Percentiles rank a stretch among this genome's conserved stretches.
phyloP scores from a whole-genome alignment of 2,329 filamentous ascomycete genomes.

The Dothidotthia symphoricarpi region DNA sequence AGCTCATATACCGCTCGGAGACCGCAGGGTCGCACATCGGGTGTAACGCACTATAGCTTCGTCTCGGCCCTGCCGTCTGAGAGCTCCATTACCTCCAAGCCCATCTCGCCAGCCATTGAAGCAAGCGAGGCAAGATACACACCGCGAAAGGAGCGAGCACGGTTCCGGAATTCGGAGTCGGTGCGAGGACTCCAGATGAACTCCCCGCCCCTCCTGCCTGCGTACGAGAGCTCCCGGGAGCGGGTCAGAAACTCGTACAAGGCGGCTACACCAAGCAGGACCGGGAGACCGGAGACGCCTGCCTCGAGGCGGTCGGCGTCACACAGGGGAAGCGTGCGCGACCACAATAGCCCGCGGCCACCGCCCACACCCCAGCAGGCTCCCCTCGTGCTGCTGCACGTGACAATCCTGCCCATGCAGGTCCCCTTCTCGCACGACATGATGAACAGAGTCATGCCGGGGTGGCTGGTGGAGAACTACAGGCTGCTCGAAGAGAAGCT shows the following conservation, averaged over 20 bases:
- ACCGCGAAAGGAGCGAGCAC: slow-evolving; percentile 59
- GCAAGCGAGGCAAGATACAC: slow-evolving; percentile 48
- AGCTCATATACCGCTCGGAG: slow-evolving; percentile 35
- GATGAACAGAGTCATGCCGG: slow-evolving; percentile 53
- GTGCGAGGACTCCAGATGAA: slow-evolving; percentile 71
- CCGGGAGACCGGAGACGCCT: slow-evolving; percentile 31
- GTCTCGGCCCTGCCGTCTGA: slow-evolving; percentile 43
- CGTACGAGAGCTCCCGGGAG: slow-evolving; percentile 32
- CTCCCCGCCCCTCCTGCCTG: slow-evolving; percentile 49
- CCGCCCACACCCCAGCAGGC: slow-evolving; percentile 46
- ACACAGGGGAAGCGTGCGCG: slow-evolving; percentile 26
- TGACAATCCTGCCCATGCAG: slow-evolving; percentile 69
- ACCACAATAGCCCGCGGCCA: slow-evolving; percentile 28
- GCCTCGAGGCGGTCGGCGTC: slow-evolving; percentile 32
- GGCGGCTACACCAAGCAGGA: slow-evolving; percentile 34
- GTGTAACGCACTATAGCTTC: slow-evolving; percentile 32
- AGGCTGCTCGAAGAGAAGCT: slow-evolving; percentile 67
- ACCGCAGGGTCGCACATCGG: slow-evolving; percentile 26
- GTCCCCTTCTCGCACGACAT: slow-evolving; percentile 57
- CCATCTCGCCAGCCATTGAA: slow-evolving; percentile 24
- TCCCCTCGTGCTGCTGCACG: slow-evolving; percentile 76
- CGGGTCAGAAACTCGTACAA: slow-evolving; percentile 34
- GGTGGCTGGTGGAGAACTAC: slow-evolving; percentile 58
- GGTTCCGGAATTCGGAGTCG: slow-evolving; percentile 68
- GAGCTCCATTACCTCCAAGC: slow-evolving; percentile 37